Evolutionary conservation across 2,329 filamentous ascomycete species (phyloP), one percentile per base, ranked within the genome.

Genomic region (Arthrobotrys entomopaga): DNA sequence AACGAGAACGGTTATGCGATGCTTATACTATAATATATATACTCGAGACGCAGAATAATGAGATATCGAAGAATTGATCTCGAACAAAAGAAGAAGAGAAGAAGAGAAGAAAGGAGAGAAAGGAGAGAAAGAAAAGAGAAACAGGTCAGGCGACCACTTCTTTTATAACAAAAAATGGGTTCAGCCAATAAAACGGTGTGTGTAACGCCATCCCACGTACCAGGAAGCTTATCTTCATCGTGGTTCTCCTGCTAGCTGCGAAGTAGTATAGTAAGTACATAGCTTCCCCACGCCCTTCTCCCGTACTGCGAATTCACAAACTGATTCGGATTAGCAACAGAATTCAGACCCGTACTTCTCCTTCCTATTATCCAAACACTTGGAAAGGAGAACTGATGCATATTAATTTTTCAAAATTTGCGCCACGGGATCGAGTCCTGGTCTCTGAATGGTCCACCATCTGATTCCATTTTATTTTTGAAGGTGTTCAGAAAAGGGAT

Each of bases 101-200:
- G 8, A 11, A 53, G n/a, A 42, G 29, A 52, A 15, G n/a, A 2
- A 10, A 24, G 20, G 20, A 20, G 2, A 40, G 40, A 42, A 34
- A 29, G 11, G 53, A 13, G 46, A 20, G 19, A 34, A 54, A 57
- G 57, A 67, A 48, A 29, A 40, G 40, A 43, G 50, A 58, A 64
- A 70, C 29, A 57, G 65, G 65, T 70, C 65, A 70, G 57, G 24
- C 65, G 65, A 70, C 65, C 65, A 58, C 11, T 34, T 56, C 40
- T 50, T 59, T 46, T 57, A 57, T 56, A 56, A 11, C 11, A 13
- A 46, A n/a, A 19, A 24, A 11, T 26, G 34, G n/a, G 15, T 7
- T 43, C 38, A 19, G 38, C 11, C 38, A 20, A 53, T 29, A 16
- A 40, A 40, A 54, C 7, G 13, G 50, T 29, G 20, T 29, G 52